Base-by-base conservation (phyloP, 1,284 basidiomycete species). In the Melampsora abietis-canadensis region DNA sequence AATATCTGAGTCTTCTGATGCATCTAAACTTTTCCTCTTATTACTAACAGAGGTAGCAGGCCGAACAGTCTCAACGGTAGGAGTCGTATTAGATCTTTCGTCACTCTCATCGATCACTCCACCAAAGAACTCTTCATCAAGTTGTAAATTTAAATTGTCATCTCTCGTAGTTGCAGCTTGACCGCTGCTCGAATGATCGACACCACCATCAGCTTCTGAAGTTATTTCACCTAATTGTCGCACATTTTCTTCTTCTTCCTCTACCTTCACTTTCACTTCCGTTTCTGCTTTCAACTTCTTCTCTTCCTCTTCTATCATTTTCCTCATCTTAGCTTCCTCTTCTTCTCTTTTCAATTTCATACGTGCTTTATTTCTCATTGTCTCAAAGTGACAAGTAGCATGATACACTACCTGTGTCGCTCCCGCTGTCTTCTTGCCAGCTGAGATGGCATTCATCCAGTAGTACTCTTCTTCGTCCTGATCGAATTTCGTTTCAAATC, bases 401-500 rank as follows among this genome's bases (percentile, higher is more conserved):
- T 73, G 70, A 47, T 73, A 73, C 2, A 66, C 54, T 21, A 48
- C 46, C 27, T 51, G 46, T 21, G 19, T 21, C 31, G 46, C 64
- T 17, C 51, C 48, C 4, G 62, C 51, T 51, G 64, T 51, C 21
- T 30, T 59, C 14, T 46, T 31, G 12, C 19, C 59, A 37, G 57
- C 24, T 48, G 66, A 64, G 14, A 75, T 62, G 8, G 72, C 72
- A 51, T 75, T 75, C 27, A 66, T 30, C 72, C 72, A 75, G n/a
- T 66, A 75, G 31, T 66, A 75, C 57, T 75, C 72, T 30, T 31
- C 72, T 46, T 75, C 72, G 14, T 75, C 72, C 46, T 75, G 64
- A 62, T 75, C 72, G 34, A 75, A 75, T 15, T 57, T 57, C 24
- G 72, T 75, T 57, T 75, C 72, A 54, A 75, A 75, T n/a, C 62